phyloP scores from a whole-genome alignment of 1,284 basidiomycete species.

The Boletus smithii region DNA sequence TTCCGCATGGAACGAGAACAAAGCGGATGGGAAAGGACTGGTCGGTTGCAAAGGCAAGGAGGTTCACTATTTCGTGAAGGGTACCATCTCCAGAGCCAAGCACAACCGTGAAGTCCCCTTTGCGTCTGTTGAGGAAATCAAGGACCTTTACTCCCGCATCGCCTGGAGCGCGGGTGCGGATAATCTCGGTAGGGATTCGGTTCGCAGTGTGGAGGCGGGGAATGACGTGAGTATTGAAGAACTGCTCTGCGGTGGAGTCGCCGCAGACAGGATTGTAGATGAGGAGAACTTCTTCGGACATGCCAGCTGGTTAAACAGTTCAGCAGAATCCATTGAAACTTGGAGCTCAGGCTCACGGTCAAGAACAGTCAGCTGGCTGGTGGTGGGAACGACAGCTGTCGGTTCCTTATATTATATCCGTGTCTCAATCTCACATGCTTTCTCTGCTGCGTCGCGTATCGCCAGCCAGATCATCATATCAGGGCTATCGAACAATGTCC shows the following conservation, averaged over 20 bases:
- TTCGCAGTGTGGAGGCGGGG: conserved; percentile 55
- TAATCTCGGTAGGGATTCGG: conserved; percentile 39
- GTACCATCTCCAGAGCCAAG: conserved; percentile 90
- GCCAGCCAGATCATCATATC: conserved; percentile 1
- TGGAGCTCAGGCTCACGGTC: conserved; percentile 7
- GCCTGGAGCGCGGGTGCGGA: conserved; percentile 49
- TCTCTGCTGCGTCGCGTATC: conserved; percentile 14
- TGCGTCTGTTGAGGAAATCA: conserved; percentile 36
- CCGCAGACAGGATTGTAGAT: conserved; percentile 54
- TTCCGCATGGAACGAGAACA: conserved; percentile 76
- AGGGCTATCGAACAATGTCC: conserved; percentile 25
- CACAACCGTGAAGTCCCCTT: conserved; percentile 46
- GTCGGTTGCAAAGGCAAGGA: conserved; percentile 40
- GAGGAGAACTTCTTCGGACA: conserved; percentile 36
- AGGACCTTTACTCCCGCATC: conserved; percentile 60
- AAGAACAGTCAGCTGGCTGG: no score
- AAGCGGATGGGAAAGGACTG: conserved; percentile 36
- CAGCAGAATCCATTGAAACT: neutral
- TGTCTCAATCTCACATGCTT: conserved; percentile 15
- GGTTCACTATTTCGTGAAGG: conserved; percentile 78
- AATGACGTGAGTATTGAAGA: conserved; percentile 60
- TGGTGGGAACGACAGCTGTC: no score
- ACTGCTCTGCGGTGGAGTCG: conserved; percentile 38
- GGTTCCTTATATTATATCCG: neutral
- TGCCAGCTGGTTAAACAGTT: neutral